phyloP scores from a whole-genome alignment of 192 early-diverging fungal genomes.

The Podochytrium sp. region DNA sequence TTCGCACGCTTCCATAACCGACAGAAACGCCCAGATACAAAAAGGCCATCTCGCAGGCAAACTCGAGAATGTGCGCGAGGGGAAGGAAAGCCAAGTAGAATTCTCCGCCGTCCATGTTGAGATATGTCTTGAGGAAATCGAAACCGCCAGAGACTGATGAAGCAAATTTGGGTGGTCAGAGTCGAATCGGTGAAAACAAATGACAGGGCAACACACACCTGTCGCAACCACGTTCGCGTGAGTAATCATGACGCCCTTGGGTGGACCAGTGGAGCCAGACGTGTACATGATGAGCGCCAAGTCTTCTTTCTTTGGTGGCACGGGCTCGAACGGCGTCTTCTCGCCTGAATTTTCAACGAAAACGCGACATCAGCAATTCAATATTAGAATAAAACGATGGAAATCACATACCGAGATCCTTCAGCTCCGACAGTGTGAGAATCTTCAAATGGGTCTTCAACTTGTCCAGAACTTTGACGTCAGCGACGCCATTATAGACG shows the following conservation, averaged over 20 bases:
- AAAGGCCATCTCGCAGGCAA: conserved; percentile 78
- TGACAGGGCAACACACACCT: conserved; percentile 6
- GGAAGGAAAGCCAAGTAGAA: conserved; percentile 71
- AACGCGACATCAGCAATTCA: background rate
- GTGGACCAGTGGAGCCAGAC: conserved; percentile 81
- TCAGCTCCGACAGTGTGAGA: conserved; percentile 63
- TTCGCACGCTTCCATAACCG: conserved; percentile 70
- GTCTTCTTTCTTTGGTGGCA: conserved; percentile 71
- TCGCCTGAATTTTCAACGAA: conserved; percentile 45
- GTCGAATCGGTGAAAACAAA: background rate
- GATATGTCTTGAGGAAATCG: background rate
- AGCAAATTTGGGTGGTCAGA: background rate
- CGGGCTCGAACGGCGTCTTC: conserved; percentile 53
- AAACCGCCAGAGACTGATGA: background rate
- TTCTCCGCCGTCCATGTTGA: conserved; percentile 39
- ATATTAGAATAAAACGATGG: background rate
- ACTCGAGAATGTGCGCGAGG: conserved; percentile 89
- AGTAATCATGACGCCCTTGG: conserved; percentile 88
- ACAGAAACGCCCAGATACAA: conserved; percentile 44
- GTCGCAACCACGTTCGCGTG: conserved; percentile 85
- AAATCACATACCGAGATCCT: conserved; percentile 51
- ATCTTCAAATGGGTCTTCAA: conserved; percentile 8
- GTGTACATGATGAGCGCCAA: conserved; percentile 85
- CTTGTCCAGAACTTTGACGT: background rate
- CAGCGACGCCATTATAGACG: conserved; percentile 71